Base-by-base conservation (phyloP, 768 basidiomycete species). In the Podaxis sp. region DNA sequence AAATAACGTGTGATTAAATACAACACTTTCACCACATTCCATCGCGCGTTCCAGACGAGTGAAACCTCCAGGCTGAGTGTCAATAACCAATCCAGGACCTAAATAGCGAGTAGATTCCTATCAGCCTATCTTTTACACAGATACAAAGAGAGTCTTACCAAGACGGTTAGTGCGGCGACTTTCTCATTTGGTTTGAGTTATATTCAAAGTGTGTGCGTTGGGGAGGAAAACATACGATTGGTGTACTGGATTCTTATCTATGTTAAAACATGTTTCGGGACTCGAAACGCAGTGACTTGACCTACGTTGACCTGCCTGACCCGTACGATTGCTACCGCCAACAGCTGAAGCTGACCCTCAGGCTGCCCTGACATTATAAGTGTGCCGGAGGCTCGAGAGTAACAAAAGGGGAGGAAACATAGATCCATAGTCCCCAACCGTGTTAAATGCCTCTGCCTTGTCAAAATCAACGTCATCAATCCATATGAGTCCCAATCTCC, bases 1-100 rank as follows among this genome's bases (percentile, higher is more conserved):
- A 61, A 24, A 22, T 61, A 61, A 13, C 59, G 38, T 13, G 51
- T 47, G 15, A 61, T 24, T 4, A 61, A 36, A 52, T 43, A 61
- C 40, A 61, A 3, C 3, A 43, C 9, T 38, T 61, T 61, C 11
- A 40, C 47, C 8, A 43, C 15, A 9, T 8, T 54, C 59, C 59
- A 61, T 4, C 24, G 15, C 6, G 52, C 27, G 9, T 8, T n/a
- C 59, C 59, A 61, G 7, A 61, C 12, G 11, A 61, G 59, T 9
- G 51, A 54, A 13, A 61, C 25, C 12, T 57, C 57, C 57, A 57
- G n/a, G 8, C 24, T 27, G 46, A 57, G 33, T 9, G 46, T 49
- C 27, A 47, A 24, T 8, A 57, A 47, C 57, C 57, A 57, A 8
- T 57, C 57, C 4, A 57, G 24, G 27, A 46, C 55, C 55, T 56